A percentile compares a stretch with the other conserved stretches of the same genome.
Evolutionary conservation across 768 basidiomycete genomes (phyloP).

Genomic region (Rhodotorula taiwanensis): DNA sequence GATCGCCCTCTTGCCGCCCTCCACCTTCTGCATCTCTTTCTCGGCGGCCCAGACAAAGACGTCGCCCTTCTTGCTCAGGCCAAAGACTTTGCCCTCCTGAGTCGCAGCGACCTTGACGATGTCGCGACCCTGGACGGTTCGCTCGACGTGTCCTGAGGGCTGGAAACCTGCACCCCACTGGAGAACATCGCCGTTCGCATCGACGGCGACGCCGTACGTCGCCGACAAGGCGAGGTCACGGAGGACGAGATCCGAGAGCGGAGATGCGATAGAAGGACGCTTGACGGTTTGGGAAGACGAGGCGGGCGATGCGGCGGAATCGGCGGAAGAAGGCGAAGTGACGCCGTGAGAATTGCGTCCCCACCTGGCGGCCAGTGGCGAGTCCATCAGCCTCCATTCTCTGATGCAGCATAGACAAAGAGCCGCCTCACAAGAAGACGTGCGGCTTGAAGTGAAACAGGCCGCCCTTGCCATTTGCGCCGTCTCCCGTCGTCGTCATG

Average conservation of each 20-base stretch:
- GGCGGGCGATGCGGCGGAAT: not conserved
- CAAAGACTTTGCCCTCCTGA: slow-evolving; percentile 54
- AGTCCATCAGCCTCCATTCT: too few relatives aligned
- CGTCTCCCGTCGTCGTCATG: not conserved
- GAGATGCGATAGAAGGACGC: slow-evolving; percentile 4
- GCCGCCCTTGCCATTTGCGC: too few relatives aligned
- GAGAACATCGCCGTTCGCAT: slow-evolving; percentile 70
- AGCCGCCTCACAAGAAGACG: not conserved
- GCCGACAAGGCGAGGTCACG: slow-evolving; percentile 65
- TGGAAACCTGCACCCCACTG: slow-evolving; percentile 69
- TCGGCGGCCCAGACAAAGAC: slow-evolving; percentile 62
- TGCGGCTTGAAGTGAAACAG: not conserved
- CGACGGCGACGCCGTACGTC: slow-evolving; percentile 54
- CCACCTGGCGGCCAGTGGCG: too few relatives aligned
- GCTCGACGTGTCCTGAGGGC: slow-evolving; percentile 39
- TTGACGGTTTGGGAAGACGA: slow-evolving; percentile 28
- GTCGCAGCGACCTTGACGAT: slow-evolving; percentile 31
- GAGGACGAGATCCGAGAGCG: slow-evolving; percentile 59
- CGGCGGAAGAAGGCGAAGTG: slow-evolving; percentile 3
- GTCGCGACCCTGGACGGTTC: slow-evolving; percentile 29
- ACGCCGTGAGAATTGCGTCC: slow-evolving; percentile 10
- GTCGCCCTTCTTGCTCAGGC: slow-evolving; percentile 67
- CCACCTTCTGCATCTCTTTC: slow-evolving; percentile 50
- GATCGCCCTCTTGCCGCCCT: slow-evolving; percentile 44
- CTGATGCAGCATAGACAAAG: not conserved